Evolutionary conservation across 179 eudicot species (phyloP), one percentile per base, ranked within the genome.

Genomic region (Amaranthus tricolor): DNA sequence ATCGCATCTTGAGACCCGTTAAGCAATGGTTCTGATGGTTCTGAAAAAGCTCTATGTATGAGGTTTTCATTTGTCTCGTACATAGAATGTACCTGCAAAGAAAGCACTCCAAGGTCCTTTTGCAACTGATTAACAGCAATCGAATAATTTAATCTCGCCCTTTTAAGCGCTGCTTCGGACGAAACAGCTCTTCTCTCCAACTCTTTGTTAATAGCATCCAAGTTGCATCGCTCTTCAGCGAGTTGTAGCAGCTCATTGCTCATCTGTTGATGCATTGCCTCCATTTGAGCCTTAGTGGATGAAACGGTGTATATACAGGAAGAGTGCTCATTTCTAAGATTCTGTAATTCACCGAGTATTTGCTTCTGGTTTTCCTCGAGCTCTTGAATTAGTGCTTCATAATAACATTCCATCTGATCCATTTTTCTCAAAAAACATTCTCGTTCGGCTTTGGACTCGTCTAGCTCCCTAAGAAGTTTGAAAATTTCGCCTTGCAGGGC

Each of bases 361-460:
- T 85, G 96, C 84, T 89, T 90, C 80, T 93, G 98, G 81, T 80
- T 93, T 85, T 85, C 98, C 85, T 96, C 99, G 10, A 96, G 92
- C 78, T 96, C 99, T 76, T 91, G 98, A 83, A 93, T 76, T 62
- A 96, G 96, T 59, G 96, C 95, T 88, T 96, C 99, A 78, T 96
- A 96, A 69, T 96, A 93, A 73, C 94, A 88, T 72, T 96, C 98
- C 99, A 96, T 96, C 82, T 96, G 91, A 84, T 86, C 88, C 99
- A 89, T 93, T 79, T 96, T 91, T 82, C 87, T 83, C 51, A 80
- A 70, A 49, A 96, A 83, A 78, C 62, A 81, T 70, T 90, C 99
- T 75, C 80, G 81, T 79, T 91, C 97, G 44, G 85, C 76, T 85
- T 88, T 96, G 50, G 96, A 82, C 70, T 86, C 99, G 66, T 93